Percentiles rank a stretch among this genome's conserved stretches.
Conservation (phyloP, 345 rosid species). For the Litchi chinensis region DNA sequence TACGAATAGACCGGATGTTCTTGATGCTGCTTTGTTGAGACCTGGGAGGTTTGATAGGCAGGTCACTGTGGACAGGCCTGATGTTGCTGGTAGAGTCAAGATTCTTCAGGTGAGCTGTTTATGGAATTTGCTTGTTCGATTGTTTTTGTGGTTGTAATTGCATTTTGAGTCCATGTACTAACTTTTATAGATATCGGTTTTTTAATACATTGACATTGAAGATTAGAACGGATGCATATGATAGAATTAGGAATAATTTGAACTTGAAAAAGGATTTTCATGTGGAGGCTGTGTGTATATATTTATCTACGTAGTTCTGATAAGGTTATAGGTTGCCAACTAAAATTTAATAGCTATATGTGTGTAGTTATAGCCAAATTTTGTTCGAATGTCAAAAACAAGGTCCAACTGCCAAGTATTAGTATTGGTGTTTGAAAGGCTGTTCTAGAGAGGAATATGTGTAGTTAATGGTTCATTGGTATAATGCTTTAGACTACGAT, state of each 20-base stretch:
- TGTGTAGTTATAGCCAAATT: not conserved
- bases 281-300: not conserved
- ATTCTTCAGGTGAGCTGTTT: constrained; percentile 72
- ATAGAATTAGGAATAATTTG: not conserved
- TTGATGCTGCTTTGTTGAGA: constrained; percentile 76
- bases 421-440: not conserved
- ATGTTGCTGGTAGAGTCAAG: constrained; percentile 89
- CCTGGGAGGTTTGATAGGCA: constrained; percentile 93
- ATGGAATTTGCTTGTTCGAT: not conserved
- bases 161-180: not conserved
- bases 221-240: not conserved
- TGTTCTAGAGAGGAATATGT: not conserved
- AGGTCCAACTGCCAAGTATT: not conserved
- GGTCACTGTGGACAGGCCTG: constrained; percentile 90
- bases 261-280: not conserved
- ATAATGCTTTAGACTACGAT: not conserved
- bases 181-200: not conserved
- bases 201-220: not conserved
- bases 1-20: constrained; percentile 84
- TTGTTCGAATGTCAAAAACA: not conserved
- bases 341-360: not conserved
- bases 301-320: no score
- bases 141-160: not conserved
- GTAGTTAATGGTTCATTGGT: not conserved
- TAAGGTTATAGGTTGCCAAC: not conserved